These are phyloP conservation scores for Ceratobasidium sp. DNA, from an alignment of 1,284 basidiomycete genomes.

Conservation along the genomic window DNA sequence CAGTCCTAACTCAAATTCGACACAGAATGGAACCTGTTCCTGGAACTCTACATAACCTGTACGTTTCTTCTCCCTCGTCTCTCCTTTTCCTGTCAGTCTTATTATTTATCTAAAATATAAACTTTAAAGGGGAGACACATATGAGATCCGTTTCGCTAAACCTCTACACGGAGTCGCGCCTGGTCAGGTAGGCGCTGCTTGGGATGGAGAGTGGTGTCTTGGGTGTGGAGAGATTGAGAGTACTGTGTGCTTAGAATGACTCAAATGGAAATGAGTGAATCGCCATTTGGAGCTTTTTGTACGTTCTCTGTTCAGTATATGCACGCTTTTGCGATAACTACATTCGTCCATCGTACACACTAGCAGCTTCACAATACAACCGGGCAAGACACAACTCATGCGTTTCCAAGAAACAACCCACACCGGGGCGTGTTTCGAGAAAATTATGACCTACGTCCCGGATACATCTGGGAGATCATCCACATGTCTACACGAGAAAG, in stretches of 20 bases:
- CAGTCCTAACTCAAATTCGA: constrained; percentile 74
- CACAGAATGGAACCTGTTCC: constrained; percentile 69
- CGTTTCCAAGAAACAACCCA: too few relatives aligned
- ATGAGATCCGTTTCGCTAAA: constrained; percentile 67
- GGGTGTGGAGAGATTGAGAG: constrained; percentile 80
- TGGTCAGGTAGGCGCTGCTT: constrained; percentile 85
- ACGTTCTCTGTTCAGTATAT: too few relatives aligned
- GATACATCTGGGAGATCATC: too few relatives aligned
- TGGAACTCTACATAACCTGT: constrained; percentile 66
- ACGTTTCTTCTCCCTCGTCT: constrained; percentile 51
- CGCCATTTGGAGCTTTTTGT: not conserved
- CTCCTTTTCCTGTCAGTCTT: too few relatives aligned
- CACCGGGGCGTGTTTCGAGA: too few relatives aligned
- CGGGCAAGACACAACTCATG: too few relatives aligned
- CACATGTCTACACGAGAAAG: too few relatives aligned
- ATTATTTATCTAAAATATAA: too few relatives aligned
- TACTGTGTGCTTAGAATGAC: constrained; percentile 21
- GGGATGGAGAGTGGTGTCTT: constrained; percentile 81
- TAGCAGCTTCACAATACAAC: too few relatives aligned
- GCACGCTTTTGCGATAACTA: too few relatives aligned
- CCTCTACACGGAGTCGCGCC: constrained; percentile 79
- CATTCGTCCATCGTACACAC: too few relatives aligned
- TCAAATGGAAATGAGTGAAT: not conserved
- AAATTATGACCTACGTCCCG: too few relatives aligned
- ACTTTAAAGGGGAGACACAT: constrained; percentile 48